Evolutionary conservation across 75 land plant species (phyloP), one percentile per base, ranked within the genome.

Genomic region (Picea sitchensis): DNA sequence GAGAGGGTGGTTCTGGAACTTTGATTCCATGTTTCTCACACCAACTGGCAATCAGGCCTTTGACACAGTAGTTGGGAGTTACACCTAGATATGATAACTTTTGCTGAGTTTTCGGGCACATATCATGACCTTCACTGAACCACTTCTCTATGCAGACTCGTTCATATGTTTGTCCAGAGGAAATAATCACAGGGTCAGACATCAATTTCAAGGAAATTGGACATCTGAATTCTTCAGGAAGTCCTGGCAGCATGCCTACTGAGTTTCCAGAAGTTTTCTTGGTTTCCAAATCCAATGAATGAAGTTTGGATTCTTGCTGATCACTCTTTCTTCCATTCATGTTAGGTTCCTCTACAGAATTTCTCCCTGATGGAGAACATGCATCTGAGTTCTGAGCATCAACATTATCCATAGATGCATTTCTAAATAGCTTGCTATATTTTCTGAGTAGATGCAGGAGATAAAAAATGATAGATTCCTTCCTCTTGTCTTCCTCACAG

Each of bases 91-190:
- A 92, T 59, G 87, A 67, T 21, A 95, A 86, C 80, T 73, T 82
- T 79, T 95, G 98, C 64, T 91, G 95, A 76, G 98, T 93, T 81
- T 95, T 95, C 44, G 98, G 98, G 77, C 98, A 95, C 23, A 95
- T 93, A 38, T 79, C 87, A 71, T 95, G 96, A 30, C 96, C 98
- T 78, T 95, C 92, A 77, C 83, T 81, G 75, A 96, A 94, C 99
- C 99, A 95, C 64, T 92, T 92, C 75, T 96, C 97, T 65, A 96
- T 95, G 84, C 99, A 96, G 20, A 85, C 85, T 41, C 99, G 82
- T 79, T 96, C 99, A 80, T 96, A 96, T 14, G 96, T 96, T 76
- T 96, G 98, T 1, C 99, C 99, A 61, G 99, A 96, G 47, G 91
- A 84, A 21, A 96, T 92, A 15, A 96, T 92, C 59, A 96, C 99